phyloP scores from a whole-genome alignment of 2,329 filamentous ascomycete species.

The Pseudocercospora eumusae region DNA sequence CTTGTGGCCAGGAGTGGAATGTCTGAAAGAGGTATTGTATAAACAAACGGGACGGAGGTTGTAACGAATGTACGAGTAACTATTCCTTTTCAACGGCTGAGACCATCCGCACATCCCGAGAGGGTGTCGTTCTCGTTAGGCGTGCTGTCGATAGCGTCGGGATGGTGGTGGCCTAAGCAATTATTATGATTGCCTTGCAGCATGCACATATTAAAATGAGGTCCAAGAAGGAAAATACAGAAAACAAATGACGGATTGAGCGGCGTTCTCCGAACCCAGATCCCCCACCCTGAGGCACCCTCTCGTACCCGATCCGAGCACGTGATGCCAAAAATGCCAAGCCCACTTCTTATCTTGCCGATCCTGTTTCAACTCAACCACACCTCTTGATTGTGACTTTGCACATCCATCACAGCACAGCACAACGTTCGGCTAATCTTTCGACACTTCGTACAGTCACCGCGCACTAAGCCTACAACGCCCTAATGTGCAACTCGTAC shows the following conservation, averaged over 20 bases:
- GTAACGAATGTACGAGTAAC: conserved; percentile 5
- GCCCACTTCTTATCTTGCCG: neutral
- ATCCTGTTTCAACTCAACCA: neutral
- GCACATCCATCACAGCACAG: neutral
- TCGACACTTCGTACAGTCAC: neutral
- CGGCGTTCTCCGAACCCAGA: neutral
- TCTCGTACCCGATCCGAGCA: neutral
- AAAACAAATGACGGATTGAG: neutral
- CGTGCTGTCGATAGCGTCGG: neutral
- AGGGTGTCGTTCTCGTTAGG: neutral
- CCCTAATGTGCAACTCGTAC: neutral
- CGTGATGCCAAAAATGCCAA: neutral
- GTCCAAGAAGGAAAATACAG: neutral
- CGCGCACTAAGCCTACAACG: neutral
- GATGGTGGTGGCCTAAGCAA: neutral
- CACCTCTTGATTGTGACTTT: neutral
- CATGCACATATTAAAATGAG: neutral
- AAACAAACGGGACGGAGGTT: neutral
- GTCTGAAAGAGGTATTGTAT: neutral
- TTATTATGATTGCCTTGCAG: neutral
- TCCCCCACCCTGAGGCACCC: too few relatives aligned
- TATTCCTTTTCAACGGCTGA: neutral
- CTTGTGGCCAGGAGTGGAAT: neutral
- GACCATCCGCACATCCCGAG: neutral
- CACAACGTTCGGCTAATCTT: conserved; percentile 5